Conservation (phyloP, 331 rosid species). For the Phaseolus coccineus region DNA sequence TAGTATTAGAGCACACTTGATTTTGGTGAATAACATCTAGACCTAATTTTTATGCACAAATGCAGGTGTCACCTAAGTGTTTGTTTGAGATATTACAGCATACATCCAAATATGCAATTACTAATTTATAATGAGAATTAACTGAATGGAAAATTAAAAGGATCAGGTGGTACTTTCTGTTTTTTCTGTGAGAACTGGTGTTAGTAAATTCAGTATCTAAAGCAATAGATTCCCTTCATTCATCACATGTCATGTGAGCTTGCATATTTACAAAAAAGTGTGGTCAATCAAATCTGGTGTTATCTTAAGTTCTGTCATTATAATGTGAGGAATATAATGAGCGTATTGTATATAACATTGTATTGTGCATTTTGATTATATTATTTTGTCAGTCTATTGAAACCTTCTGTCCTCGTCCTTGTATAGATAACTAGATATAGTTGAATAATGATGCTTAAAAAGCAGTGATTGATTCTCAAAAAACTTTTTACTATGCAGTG, state of each 20-base stretch:
- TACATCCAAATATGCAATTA: slow-evolving; percentile 11
- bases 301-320: slow-evolving; percentile 31
- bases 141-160: neutral
- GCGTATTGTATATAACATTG: neutral
- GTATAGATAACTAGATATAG: slow-evolving; percentile 34
- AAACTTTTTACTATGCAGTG: slow-evolving; percentile 61
- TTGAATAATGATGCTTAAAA: slow-evolving; percentile 20
- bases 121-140: neutral
- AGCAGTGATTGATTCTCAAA: slow-evolving; percentile 26
- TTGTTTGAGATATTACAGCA: neutral
- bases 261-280: slow-evolving; percentile 2
- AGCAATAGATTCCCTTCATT: slow-evolving; percentile 19
- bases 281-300: slow-evolving; percentile 2
- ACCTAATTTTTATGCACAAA: neutral
- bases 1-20: neutral
- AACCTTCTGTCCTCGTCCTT: slow-evolving; percentile 4
- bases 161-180: neutral
- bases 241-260: neutral
- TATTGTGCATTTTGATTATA: slow-evolving; percentile 3
- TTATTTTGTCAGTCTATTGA: slow-evolving; percentile 14
- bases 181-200: neutral
- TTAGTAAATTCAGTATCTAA: slow-evolving; percentile 15
- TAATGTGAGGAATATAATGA: neutral
- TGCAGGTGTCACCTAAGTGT: neutral
- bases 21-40: neutral